Evolutionary conservation across 129 eudicot species (phyloP).

Genomic region (Kitagawia praeruptora): DNA sequence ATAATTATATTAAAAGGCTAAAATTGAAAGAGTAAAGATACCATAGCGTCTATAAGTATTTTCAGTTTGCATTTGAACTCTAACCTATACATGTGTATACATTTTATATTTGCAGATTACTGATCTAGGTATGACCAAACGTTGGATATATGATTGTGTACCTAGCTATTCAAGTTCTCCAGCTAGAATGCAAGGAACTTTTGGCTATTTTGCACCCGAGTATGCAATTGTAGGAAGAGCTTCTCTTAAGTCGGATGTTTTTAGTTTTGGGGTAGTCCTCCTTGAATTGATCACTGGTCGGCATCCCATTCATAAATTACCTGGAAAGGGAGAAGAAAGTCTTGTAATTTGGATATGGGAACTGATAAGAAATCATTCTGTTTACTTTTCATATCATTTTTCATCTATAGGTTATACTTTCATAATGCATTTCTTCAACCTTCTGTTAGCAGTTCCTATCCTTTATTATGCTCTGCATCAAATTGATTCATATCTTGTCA

Average conservation of each 20-base stretch:
- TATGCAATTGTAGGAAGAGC: constrained; percentile 83
- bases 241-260: constrained; percentile 84
- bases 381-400: background rate
- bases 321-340: constrained; percentile 61
- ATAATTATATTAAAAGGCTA: background rate
- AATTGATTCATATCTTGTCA: background rate
- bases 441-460: background rate
- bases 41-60: background rate
- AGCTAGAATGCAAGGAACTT: constrained; percentile 93
- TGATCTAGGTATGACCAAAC: constrained; percentile 97
- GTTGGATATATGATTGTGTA: constrained; percentile 51
- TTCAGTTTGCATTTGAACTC: background rate
- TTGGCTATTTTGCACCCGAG: constrained; percentile 96
- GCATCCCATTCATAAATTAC: constrained; percentile 56
- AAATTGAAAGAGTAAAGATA: background rate
- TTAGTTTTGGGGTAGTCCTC: constrained; percentile 96
- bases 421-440: background rate
- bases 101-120: constrained; percentile 45
- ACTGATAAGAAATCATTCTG: background rate
- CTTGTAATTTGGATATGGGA: constrained; percentile 86
- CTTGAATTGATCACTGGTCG: constrained; percentile 87
- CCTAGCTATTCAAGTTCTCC: constrained; percentile 86
- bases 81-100: background rate
- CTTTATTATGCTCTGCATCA: background rate
- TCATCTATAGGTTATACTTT: background rate